Base-by-base conservation (phyloP, 306 rosid species). In the Quercus wislizeni region DNA sequence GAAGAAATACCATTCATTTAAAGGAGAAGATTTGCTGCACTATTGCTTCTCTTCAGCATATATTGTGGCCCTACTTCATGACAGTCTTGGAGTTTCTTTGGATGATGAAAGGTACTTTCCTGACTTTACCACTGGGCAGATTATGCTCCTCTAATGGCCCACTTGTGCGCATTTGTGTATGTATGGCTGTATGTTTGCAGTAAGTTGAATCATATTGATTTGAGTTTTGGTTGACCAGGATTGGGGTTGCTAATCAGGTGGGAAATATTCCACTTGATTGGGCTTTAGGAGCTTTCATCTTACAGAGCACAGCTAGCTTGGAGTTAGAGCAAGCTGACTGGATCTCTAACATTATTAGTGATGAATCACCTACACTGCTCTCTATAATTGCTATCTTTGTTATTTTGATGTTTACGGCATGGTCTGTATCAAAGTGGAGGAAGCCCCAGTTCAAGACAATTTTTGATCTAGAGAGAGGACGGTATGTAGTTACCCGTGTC, bases 31-130 rank as follows among this genome's bases (percentile, higher is more conserved):
- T 81, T 87, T 96, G 77, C 87, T 84, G 54, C 94, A 84, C 27
- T 89, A 91, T 88, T 96, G 98, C 91, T 96, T 96, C 89, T 96
- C 99, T 80, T 93, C 98, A 18, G 94, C 99, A 12, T 96, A 93
- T 88, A 88, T 88, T 31, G 97, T 96, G 57, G 94, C 98, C 83
- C 77, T 96, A 75, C 98, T 96, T 83, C 98, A 96, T 54, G 99
- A 96, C 89, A 92, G 93, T 83, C 90, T 96, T 76, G 98, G 99
- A 78, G 68, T 96, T 86, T 83, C 83, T 59, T 77, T 90, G 88
- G 89, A 93, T 78, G 99, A 96, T 84, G 89, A 88, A 78, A 90
- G 99, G 99, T 93, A 89, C 30, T 49, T 69, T 18, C 38, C 71
- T 74, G 78, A 23, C 80, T 61, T 17, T 62, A 78, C 64, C 43